These are phyloP conservation scores for Floccularia luteovirens DNA, from an alignment of 768 basidiomycete species.

Conservation along the genomic window DNA sequence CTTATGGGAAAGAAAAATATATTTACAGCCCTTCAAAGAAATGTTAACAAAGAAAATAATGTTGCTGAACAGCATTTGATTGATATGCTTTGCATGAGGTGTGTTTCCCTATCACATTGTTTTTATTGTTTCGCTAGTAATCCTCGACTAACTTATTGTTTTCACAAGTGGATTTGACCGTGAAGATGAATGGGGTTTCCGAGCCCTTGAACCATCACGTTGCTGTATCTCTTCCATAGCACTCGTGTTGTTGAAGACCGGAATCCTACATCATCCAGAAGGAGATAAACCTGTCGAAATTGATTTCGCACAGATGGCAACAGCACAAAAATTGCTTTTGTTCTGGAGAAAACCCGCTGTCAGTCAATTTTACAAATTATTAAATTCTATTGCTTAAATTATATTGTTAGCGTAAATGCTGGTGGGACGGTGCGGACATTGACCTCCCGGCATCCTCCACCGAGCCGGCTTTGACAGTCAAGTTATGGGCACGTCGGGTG, in stretches of 20 bases:
- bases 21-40: conserved; percentile 95
- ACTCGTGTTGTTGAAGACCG: conserved; percentile 94
- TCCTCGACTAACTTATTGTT: conserved; percentile 3
- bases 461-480: conserved; percentile 50
- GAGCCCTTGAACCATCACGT: conserved; percentile 90
- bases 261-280: conserved; percentile 73
- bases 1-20: conserved; percentile 88
- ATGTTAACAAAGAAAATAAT: conserved; percentile 99
- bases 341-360: conserved; percentile 99
- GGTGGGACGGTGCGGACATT: conserved; percentile 98
- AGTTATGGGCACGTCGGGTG: conserved; percentile 94
- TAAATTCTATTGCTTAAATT: conserved; percentile 5
- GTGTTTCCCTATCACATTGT: conserved; percentile 12
- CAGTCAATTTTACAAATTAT: conserved; percentile 24
- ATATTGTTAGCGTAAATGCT: conserved; percentile 83
- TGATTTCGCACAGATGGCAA: conserved; percentile 91
- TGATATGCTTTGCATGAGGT: conserved; percentile 99
- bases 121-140: conserved; percentile 6
- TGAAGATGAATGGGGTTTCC: conserved; percentile 97
- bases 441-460: conserved; percentile 60
- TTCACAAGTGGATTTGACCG: conserved; percentile 82
- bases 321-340: conserved; percentile 91
- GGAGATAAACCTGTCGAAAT: conserved; percentile 71
- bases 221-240: conserved; percentile 99
- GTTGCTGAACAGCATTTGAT: conserved; percentile 98